Evolutionary conservation across 1,284 basidiomycete genomes (phyloP).

Genomic region (Rhizoctonia solani): DNA sequence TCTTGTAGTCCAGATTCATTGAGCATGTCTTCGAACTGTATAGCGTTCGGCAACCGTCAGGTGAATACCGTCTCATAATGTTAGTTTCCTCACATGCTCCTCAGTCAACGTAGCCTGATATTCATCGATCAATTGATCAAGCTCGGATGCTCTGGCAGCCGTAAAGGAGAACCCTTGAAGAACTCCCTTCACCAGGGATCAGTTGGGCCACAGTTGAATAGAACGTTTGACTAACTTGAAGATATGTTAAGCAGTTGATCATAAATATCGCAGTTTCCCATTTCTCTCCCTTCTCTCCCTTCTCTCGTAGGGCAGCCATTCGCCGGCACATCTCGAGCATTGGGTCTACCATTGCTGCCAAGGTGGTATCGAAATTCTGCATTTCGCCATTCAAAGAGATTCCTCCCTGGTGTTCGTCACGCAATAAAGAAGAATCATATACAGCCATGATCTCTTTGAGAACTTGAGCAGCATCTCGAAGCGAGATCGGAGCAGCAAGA

Average conservation of each 20-base stretch:
- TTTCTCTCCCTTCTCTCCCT: slow-evolving; percentile 54
- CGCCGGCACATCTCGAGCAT: slow-evolving; percentile 74
- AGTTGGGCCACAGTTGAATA: slow-evolving; percentile 18
- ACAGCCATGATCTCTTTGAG: slow-evolving; percentile 87
- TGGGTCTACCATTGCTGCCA: slow-evolving; percentile 85
- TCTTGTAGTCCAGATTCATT: slow-evolving; percentile 74
- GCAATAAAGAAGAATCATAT: slow-evolving; percentile 79
- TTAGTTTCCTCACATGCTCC: slow-evolving; percentile 69
- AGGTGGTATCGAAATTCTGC: slow-evolving; percentile 76
- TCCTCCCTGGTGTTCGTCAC: slow-evolving; percentile 51
- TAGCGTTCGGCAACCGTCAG: slow-evolving; percentile 1
- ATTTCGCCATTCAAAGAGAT: slow-evolving; percentile 45
- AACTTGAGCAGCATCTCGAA: slow-evolving; percentile 81
- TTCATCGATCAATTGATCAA: slow-evolving; percentile 66
- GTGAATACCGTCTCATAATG: background rate
- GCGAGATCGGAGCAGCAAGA: slow-evolving; percentile 72
- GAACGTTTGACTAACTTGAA: slow-evolving; percentile 58
- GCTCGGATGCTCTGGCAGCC: slow-evolving; percentile 56
- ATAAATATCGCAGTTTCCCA: slow-evolving; percentile 86
- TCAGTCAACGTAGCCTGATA: slow-evolving; percentile 70
- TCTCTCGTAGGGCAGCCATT: slow-evolving; percentile 64
- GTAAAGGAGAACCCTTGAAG: slow-evolving; percentile 79
- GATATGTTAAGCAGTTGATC: slow-evolving; percentile 80
- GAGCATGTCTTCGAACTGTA: slow-evolving; percentile 72
- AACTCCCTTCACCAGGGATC: slow-evolving; percentile 54